Evolutionary conservation across 352 stramenopile species (phyloP).

Genomic region (Peronospora belbahrii): DNA sequence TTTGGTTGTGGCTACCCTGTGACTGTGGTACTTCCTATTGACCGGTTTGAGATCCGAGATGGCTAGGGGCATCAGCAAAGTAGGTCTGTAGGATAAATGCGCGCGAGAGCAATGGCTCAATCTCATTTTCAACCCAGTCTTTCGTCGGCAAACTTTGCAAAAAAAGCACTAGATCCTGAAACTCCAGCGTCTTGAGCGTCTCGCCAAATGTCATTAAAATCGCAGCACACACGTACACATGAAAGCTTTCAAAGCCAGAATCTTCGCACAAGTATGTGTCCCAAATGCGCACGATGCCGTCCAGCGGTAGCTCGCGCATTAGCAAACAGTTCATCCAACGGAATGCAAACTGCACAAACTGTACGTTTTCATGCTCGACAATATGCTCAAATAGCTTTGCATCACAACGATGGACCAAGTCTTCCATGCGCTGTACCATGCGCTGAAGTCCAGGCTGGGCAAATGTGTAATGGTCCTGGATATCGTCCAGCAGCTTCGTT

Average conservation of each 20-base stretch:
- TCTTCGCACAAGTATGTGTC: conserved; percentile 99
- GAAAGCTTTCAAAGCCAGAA: conserved; percentile 98
- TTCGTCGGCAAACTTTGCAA: conserved; percentile 95
- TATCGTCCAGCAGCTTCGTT: conserved; percentile 96
- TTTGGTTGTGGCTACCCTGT: conserved; percentile 9
- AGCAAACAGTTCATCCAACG: conserved; percentile 99
- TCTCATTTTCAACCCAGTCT: conserved; percentile 95
- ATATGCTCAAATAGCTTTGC: conserved; percentile 91
- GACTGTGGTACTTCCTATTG: conserved; percentile 15
- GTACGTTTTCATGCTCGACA: conserved; percentile 88
- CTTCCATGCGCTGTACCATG: conserved; percentile 97
- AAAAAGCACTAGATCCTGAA: conserved; percentile 96
- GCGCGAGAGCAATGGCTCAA: conserved; percentile 96
- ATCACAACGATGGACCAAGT: conserved; percentile 96
- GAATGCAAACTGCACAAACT: conserved; percentile 99
- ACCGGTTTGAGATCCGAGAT: conserved; percentile 40
- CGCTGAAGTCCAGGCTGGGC: conserved; percentile 96
- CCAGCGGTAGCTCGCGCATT: conserved; percentile 93
- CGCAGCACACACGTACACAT: conserved; percentile 98
- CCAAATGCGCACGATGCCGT: conserved; percentile 95
- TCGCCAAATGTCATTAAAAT: conserved; percentile 97
- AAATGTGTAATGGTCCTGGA: conserved; percentile 99
- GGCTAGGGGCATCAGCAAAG: conserved; percentile 80
- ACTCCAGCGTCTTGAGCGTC: conserved; percentile 92
- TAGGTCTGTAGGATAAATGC: conserved; percentile 93